phyloP scores from a whole-genome alignment of 2,329 filamentous ascomycete genomes.

The Biscogniauxia marginata region DNA sequence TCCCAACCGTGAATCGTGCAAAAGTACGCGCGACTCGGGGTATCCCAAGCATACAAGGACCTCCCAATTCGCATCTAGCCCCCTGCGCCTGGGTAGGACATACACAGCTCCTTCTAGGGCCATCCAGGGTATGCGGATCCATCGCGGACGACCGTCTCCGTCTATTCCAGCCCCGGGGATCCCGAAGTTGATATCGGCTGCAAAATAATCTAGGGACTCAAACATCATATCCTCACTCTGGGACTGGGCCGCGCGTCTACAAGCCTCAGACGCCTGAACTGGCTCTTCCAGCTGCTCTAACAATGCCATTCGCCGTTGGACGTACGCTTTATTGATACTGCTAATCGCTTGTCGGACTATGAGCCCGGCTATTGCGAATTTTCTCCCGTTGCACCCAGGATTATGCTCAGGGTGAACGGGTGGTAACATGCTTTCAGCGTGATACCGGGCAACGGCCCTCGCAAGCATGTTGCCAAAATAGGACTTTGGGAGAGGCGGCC shows the following conservation, averaged over 20 bases:
- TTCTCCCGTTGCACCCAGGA: not conserved
- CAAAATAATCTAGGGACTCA: constrained; percentile 1
- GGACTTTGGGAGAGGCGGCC: not conserved
- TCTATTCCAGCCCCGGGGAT: constrained; percentile 14
- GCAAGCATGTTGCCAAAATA: constrained; percentile 14
- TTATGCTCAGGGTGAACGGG: not conserved
- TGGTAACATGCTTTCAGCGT: not conserved
- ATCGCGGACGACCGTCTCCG: constrained; percentile 6
- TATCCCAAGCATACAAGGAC: constrained; percentile 9
- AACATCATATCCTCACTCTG: not conserved
- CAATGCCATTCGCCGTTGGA: not conserved
- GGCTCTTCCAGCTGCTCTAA: not conserved
- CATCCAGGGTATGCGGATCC: constrained; percentile 14
- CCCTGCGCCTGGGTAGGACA: constrained; percentile 8
- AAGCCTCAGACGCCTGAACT: not conserved
- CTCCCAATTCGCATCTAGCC: constrained; percentile 8
- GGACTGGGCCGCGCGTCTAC: not conserved
- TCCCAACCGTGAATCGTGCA: not conserved
- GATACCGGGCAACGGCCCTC: not conserved
- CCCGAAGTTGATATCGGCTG: constrained; percentile 16
- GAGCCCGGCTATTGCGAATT: not conserved
- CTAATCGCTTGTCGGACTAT: not conserved
- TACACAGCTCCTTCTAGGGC: constrained; percentile 2
- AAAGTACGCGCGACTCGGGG: not conserved
- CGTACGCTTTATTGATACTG: not conserved